Percentiles rank a stretch among this genome's conserved stretches.
phyloP scores from a whole-genome alignment of 768 basidiomycete genomes.

The Tulasnella sp. region DNA sequence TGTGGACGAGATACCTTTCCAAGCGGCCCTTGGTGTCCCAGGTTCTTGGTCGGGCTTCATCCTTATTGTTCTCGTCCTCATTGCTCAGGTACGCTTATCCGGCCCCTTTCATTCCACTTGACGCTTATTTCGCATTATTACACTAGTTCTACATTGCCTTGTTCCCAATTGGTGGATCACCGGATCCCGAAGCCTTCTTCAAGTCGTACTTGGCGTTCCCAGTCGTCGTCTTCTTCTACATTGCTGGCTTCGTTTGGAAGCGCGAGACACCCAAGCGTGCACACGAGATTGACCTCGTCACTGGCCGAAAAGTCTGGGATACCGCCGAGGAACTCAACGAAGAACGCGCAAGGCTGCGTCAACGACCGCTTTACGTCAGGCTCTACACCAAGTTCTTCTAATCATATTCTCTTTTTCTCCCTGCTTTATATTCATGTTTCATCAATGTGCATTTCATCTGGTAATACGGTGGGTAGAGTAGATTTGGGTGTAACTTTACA shows the following conservation, averaged over 20 bases:
- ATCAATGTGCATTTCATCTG: too few relatives aligned
- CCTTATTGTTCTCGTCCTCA: not conserved
- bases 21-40: constrained; percentile 19
- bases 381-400: too few relatives aligned
- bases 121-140: too few relatives aligned
- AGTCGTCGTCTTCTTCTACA: constrained; percentile 23
- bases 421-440: too few relatives aligned
- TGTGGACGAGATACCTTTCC: constrained; percentile 44
- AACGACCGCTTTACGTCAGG: not conserved
- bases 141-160: constrained; percentile 27
- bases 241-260: constrained; percentile 24
- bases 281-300: constrained; percentile 25
- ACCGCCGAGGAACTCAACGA: constrained; percentile 1
- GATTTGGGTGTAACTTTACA: too few relatives aligned
- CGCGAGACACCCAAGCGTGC: constrained; percentile 21
- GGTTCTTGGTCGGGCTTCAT: constrained; percentile 21
- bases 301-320: constrained; percentile 8
- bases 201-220: constrained; percentile 24
- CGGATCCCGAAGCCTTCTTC: constrained; percentile 24
- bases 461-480: too few relatives aligned
- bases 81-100: not conserved
- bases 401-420: too few relatives aligned
- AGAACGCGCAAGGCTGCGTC: not conserved
- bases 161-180: constrained; percentile 23
- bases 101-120: too few relatives aligned